Evolutionary conservation across 345 rosid species (phyloP).

Genomic region (Ailanthus altissimus): DNA sequence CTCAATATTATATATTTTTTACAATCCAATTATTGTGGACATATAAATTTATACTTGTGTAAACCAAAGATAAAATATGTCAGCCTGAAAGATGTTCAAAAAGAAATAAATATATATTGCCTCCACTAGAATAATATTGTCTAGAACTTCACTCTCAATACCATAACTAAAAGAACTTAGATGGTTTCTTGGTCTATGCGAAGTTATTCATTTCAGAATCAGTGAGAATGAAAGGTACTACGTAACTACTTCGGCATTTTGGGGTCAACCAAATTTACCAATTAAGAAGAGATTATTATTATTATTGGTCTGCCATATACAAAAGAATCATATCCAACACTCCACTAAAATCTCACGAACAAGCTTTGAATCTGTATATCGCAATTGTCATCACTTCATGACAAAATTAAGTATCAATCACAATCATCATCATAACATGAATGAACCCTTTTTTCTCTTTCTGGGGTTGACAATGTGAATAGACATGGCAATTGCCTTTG

Average conservation of each 20-base stretch:
- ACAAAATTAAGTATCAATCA: background rate
- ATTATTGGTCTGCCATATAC: background rate
- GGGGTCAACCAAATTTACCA: background rate
- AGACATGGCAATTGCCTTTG: background rate
- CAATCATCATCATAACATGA: slow-evolving; percentile 9
- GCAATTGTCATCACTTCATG: background rate
- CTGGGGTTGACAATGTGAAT: slow-evolving; percentile 13
- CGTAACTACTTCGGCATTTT: too few species aligned
- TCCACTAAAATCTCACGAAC: background rate
- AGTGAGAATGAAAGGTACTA: background rate
- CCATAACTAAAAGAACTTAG: too few species aligned
- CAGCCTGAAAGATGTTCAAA: too few species aligned
- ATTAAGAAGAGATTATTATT: background rate
- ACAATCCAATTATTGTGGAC: too few species aligned
- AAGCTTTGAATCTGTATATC: background rate
- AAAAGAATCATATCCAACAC: background rate
- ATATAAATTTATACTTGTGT: too few species aligned
- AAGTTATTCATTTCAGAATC: too few species aligned
- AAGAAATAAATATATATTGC: too few species aligned
- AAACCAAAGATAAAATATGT: too few species aligned
- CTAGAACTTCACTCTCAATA: too few species aligned
- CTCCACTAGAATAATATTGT: too few species aligned
- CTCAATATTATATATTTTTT: too few species aligned
- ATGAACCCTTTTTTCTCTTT: background rate
- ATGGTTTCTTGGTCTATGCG: too few species aligned